Percentiles rank a stretch among this genome's conserved stretches.
These are phyloP conservation scores for Septoria linicola DNA, from an alignment of 2,329 filamentous ascomycete species.

Conservation along the genomic window DNA sequence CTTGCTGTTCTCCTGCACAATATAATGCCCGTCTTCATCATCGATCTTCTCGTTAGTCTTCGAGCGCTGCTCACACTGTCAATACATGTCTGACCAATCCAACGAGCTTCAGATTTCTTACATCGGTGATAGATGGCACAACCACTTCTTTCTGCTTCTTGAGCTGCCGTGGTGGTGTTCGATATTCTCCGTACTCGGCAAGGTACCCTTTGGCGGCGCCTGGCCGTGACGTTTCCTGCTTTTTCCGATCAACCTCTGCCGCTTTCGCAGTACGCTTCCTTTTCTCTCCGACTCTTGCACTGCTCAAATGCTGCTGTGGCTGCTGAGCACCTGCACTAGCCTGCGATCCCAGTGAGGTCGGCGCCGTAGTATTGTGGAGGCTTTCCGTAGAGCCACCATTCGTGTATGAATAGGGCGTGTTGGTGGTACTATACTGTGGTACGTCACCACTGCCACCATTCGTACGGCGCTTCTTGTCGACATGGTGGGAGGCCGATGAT, in stretches of 20 bases:
- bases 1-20: slow-evolving; percentile 81
- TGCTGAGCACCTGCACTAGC: slow-evolving; percentile 50
- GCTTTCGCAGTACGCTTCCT: slow-evolving; percentile 69
- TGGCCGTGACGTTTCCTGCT: slow-evolving; percentile 32
- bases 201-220: slow-evolving; percentile 34
- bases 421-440: slow-evolving; percentile 42
- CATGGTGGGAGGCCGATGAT: slow-evolving; percentile 49
- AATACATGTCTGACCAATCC: slow-evolving; percentile 16
- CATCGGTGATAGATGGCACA: slow-evolving; percentile 60
- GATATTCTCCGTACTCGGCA: slow-evolving; percentile 61
- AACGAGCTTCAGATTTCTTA: slow-evolving; percentile 36
- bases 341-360: slow-evolving; percentile 74
- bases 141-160: slow-evolving; percentile 75
- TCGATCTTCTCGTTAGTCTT: slow-evolving; percentile 68
- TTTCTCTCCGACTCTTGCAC: slow-evolving; percentile 72
- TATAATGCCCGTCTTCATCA: slow-evolving; percentile 95
- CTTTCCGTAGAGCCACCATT: slow-evolving; percentile 57
- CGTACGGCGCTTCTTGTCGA: slow-evolving; percentile 73
- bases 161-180: slow-evolving; percentile 81
- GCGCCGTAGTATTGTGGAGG: slow-evolving; percentile 72
- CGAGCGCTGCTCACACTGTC: slow-evolving; percentile 28
- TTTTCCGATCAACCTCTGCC: slow-evolving; percentile 34
- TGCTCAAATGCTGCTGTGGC: slow-evolving; percentile 60
- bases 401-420: slow-evolving; percentile 71
- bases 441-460: slow-evolving; percentile 38